Conservation (phyloP, 345 rosid species). For the Xanthoceras sorbifolium region DNA sequence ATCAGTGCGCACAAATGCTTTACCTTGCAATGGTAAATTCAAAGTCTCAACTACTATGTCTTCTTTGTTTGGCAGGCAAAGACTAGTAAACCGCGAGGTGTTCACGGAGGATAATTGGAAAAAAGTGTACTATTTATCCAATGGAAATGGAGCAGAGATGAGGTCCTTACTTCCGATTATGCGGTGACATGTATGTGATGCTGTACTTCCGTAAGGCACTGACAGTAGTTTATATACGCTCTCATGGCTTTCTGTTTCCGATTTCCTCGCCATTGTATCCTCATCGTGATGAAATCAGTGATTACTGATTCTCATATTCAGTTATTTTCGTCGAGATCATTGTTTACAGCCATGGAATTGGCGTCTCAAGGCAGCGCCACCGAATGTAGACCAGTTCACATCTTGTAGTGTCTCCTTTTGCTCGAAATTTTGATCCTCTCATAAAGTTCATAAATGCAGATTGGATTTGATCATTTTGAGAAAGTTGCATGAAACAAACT, state of each 20-base stretch:
- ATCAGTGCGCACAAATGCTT: background rate
- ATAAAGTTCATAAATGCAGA: background rate
- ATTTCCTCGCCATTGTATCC: background rate
- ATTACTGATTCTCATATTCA: background rate
- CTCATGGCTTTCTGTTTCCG: background rate
- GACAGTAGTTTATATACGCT: background rate
- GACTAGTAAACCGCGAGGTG: constrained; percentile 66
- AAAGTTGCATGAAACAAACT: background rate
- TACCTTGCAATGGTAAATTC: background rate
- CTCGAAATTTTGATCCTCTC: background rate
- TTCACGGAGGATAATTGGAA: constrained; percentile 88
- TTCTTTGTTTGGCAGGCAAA: constrained; percentile 60
- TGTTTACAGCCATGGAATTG: background rate
- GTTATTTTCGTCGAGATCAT: background rate
- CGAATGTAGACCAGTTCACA: background rate
- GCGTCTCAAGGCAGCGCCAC: background rate
- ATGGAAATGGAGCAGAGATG: constrained; percentile 95
- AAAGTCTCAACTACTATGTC: background rate
- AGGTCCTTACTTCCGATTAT: constrained; percentile 72
- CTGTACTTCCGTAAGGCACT: background rate
- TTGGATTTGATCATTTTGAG: background rate
- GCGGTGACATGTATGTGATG: constrained; percentile 37
- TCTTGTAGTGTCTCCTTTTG: background rate
- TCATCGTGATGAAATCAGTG: background rate
- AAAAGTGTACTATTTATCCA: constrained; percentile 70